Evolutionary conservation across 805 yeast species (phyloP).

Genomic region (Yarrowia yakushimensis): DNA sequence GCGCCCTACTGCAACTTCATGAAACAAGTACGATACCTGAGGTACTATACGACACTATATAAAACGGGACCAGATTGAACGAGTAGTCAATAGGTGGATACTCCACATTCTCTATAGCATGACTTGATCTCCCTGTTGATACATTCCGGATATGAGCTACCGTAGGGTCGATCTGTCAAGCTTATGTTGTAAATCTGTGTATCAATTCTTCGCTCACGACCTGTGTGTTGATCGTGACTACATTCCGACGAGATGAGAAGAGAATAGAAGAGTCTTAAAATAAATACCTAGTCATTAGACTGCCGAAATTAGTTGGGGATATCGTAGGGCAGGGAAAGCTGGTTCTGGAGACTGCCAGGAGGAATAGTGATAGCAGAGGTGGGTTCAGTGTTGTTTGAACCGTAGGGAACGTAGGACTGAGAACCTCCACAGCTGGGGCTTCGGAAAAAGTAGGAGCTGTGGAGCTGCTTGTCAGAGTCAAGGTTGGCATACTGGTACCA

Average conservation of each 20-base stretch:
- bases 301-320: background rate
- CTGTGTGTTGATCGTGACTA: background rate
- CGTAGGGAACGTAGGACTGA: background rate
- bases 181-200: background rate
- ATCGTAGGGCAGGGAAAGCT: background rate
- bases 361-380: background rate
- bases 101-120: too few relatives aligned
- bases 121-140: background rate
- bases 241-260: background rate
- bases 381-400: background rate
- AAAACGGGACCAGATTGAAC: too few relatives aligned
- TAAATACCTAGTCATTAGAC: background rate
- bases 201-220: background rate
- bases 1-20: background rate
- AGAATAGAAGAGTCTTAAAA: background rate
- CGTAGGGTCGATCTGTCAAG: background rate
- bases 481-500: slow-evolving; percentile 20
- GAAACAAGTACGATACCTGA: too few relatives aligned
- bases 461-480: background rate
- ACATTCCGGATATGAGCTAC: background rate
- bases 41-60: too few relatives aligned
- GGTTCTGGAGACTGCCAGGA: background rate
- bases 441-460: slow-evolving; percentile 13
- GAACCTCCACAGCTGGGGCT: background rate
- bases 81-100: too few relatives aligned